phyloP scores from a whole-genome alignment of 768 basidiomycete species.

The Boletus barrowsii region DNA sequence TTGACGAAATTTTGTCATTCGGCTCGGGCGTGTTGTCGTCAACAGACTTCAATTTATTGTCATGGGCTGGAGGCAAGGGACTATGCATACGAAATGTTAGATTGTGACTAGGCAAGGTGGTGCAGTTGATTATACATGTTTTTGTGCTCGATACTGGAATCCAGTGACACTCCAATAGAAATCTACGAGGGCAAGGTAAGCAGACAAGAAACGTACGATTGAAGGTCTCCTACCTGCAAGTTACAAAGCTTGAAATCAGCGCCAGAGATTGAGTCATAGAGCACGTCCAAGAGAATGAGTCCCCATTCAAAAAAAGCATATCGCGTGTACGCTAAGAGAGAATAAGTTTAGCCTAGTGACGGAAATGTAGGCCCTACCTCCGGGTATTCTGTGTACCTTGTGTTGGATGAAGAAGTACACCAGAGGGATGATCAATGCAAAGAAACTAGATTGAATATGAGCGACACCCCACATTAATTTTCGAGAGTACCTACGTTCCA shows the following conservation, averaged over 20 bases:
- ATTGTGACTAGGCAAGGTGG: slow-evolving; percentile 34
- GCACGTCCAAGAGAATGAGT: slow-evolving; percentile 68
- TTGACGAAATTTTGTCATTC: not conserved
- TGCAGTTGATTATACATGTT: slow-evolving; percentile 46
- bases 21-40: not conserved
- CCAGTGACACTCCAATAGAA: slow-evolving; percentile 29
- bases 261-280: slow-evolving; percentile 67
- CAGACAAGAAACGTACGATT: not conserved
- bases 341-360: not conserved
- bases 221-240: slow-evolving; percentile 44
- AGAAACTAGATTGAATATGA: slow-evolving; percentile 52
- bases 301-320: slow-evolving; percentile 90
- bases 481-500: slow-evolving; percentile 34
- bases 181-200: slow-evolving; percentile 12
- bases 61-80: slow-evolving; percentile 4
- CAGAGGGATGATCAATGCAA: slow-evolving; percentile 64
- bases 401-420: slow-evolving; percentile 86
- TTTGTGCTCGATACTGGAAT: slow-evolving; percentile 20
- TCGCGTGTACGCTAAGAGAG: slow-evolving; percentile 67
- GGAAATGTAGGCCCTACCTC: slow-evolving; percentile 48
- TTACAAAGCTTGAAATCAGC: slow-evolving; percentile 55
- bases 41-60: slow-evolving; percentile 5
- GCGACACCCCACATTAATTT: not conserved
- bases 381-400: slow-evolving; percentile 73
- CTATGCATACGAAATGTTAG: slow-evolving; percentile 26